These are phyloP conservation scores for Escovopsis weberi DNA, from an alignment of 2,329 filamentous ascomycete species.

Conservation along the genomic window DNA sequence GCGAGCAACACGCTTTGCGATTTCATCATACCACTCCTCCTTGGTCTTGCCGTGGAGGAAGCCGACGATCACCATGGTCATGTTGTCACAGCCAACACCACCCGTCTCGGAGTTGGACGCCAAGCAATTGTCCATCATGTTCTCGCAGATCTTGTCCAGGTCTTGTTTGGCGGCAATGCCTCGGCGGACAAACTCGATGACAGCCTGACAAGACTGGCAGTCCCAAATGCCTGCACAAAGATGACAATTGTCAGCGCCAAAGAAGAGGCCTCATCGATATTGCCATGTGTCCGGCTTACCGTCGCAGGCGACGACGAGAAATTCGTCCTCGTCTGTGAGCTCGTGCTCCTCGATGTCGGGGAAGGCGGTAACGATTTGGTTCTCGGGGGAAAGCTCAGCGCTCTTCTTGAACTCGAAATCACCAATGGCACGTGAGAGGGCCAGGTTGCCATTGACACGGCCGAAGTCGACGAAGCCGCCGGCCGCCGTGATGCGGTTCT, in stretches of 20 bases:
- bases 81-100: constrained; percentile 97
- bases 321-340: constrained; percentile 85
- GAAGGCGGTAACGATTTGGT: constrained; percentile 95
- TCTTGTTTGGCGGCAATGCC: constrained; percentile 95
- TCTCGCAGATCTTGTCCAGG: constrained; percentile 89
- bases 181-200: constrained; percentile 90
- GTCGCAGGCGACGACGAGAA: constrained; percentile 83
- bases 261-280: not conserved
- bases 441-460: constrained; percentile 94
- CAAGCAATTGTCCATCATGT: constrained; percentile 99
- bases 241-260: not conserved
- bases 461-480: constrained; percentile 98
- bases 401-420: constrained; percentile 99
- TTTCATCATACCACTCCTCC: constrained; percentile 96
- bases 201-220: constrained; percentile 94
- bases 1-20: constrained; percentile 84
- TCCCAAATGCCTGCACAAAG: constrained; percentile 79
- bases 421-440: constrained; percentile 89
- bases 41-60: constrained; percentile 84
- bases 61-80: constrained; percentile 91
- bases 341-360: constrained; percentile 90
- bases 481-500: constrained; percentile 86
- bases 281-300: constrained; percentile 39
- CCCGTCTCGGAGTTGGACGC: constrained; percentile 96
- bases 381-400: constrained; percentile 88